Conservation (phyloP, 2,329 filamentous ascomycete genomes). For the Didymosphaeria variabile region DNA sequence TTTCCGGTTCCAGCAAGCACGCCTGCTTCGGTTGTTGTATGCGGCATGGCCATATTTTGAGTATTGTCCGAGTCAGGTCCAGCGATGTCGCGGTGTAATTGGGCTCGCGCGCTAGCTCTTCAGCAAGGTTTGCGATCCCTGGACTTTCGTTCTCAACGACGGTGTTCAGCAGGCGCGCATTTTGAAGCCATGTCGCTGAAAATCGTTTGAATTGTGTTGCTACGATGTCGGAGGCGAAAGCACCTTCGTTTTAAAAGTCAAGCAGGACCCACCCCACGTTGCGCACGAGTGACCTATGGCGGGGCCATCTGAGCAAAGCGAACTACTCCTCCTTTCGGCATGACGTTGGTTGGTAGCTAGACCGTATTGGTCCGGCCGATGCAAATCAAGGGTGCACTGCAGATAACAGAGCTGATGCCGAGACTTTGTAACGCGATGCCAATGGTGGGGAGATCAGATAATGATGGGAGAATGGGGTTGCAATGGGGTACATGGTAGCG, state of each 20-base stretch:
- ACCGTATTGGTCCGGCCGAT: conserved; percentile 23
- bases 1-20: conserved; percentile 17
- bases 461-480: conserved; percentile 23
- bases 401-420: conserved; percentile 36
- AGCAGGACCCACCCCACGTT: conserved; percentile 18
- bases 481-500: neutral
- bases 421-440: conserved; percentile 23
- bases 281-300: neutral
- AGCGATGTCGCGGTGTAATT: neutral
- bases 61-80: neutral
- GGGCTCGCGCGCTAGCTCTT: neutral
- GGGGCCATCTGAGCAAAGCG: neutral
- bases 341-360: conserved; percentile 28
- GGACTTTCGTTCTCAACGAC: neutral
- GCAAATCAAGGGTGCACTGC: conserved; percentile 14
- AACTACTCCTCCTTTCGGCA: conserved; percentile 22
- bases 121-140: neutral
- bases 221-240: conserved; percentile 22
- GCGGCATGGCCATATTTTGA: neutral
- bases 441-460: conserved; percentile 27
- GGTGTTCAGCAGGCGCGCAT: conserved; percentile 19
- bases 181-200: conserved; percentile 31
- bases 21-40: neutral
- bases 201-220: conserved; percentile 5
- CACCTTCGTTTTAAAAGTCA: conserved; percentile 31